A percentile compares a stretch with the other conserved stretches of the same genome.
Conservation (phyloP, 495 filamentous ascomycete genomes). For the Wilcoxina mikolae region DNA sequence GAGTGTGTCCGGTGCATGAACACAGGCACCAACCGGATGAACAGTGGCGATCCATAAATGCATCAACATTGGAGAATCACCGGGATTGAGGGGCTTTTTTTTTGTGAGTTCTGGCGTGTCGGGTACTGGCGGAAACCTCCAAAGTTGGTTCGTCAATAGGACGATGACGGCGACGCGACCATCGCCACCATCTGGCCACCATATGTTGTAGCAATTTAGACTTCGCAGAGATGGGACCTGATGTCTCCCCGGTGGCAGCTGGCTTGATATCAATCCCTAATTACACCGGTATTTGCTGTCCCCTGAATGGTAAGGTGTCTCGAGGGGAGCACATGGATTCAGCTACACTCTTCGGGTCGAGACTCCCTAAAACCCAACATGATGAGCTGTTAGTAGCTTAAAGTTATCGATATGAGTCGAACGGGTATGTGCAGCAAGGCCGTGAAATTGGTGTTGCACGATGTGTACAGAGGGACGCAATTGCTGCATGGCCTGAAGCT, state of each 20-base stretch:
- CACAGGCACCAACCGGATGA: no score
- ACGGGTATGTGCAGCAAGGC: background rate
- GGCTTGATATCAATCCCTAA: no score
- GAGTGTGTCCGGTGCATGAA: background rate
- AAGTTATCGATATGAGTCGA: background rate
- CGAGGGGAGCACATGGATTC: no score
- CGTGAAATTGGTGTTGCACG: background rate
- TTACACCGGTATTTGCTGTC: no score
- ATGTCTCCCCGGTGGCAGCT: no score
- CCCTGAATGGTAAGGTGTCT: no score
- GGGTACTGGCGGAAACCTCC: background rate
- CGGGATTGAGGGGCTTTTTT: background rate
- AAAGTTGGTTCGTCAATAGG: background rate
- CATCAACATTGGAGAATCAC: background rate
- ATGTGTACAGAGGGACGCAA: no score
- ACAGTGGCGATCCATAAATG: background rate
- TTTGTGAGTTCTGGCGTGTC: no score
- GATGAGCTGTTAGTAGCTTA: background rate
- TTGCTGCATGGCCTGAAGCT: no score
- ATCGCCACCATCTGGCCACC: background rate
- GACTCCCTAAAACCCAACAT: background rate
- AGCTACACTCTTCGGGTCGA: no score
- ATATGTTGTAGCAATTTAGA: no score
- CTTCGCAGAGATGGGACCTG: no score
- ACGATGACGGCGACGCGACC: background rate